Base-by-base conservation (phyloP, 148 eudicot genomes). In the Camellia lanceoleosa region DNA sequence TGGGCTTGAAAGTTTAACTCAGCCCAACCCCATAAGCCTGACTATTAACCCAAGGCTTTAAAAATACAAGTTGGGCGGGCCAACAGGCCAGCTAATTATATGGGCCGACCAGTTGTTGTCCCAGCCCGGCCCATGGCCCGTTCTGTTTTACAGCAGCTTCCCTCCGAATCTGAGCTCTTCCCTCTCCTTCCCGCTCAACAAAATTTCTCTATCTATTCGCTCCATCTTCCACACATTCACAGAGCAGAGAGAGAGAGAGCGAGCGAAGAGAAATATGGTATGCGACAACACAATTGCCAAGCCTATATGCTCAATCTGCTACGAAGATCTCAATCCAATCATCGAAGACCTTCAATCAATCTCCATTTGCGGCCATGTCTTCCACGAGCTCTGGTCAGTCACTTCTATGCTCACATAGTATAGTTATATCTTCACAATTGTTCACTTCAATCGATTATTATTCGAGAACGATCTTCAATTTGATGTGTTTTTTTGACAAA, bases 281-380 rank as follows among this genome's bases (percentile, higher is more conserved):
- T 70, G 79, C 5, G 65, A 63, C 14, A 80, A 73, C 66, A 65
- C 84, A 44, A 90, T 90, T 75, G 80, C 88, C 1, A 95, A 93
- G 80, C 88, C 95, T 15, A 91, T 95, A 1, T 95, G 98, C 71
- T 90, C 98, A 38, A 91, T 95, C 58, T 95, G 97, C 68, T 95
- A 86, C 82, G 98, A 95, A 77, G 97, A 95, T 78, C 89, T 95
- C 16, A 95, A 91, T 59, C 98, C 98, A 19, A 84, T 89, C 30
- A 84, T 86, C 38, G 97, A 92, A 87, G 98, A 95, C 72, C 98
- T 95, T 75, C 97, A 95, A 86, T 80, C 92, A 7, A 92, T 94
- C 78, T 90, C 95, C 77, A 79, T 94, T 56, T 94, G 98, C 78
- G 97, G 98, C 68, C 98, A 94, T 75, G 38, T 94, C 76, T 94